Conservation (phyloP, 169 alveolate species). For the Amoebophrya sp. region DNA sequence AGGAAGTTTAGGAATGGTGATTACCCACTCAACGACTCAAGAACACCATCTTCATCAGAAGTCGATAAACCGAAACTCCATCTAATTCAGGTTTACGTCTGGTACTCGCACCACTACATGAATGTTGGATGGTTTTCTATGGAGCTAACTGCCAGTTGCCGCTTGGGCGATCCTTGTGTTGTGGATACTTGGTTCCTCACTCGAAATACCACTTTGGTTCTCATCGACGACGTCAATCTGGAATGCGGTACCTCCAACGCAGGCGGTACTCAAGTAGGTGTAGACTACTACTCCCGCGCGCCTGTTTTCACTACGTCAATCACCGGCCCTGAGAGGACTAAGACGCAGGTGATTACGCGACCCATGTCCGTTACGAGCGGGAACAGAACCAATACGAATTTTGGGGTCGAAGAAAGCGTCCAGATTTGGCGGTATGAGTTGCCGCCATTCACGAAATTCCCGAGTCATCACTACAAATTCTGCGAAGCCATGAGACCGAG, state of each 20-base stretch:
- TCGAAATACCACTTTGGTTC: not conserved
- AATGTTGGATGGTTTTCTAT: slow-evolving; percentile 4
- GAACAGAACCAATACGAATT: not conserved
- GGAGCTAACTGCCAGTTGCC: not conserved
- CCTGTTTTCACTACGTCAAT: too few species aligned
- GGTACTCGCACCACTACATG: slow-evolving; percentile 13
- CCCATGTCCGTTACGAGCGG: not conserved
- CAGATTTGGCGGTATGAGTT: not conserved
- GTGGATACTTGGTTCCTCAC: slow-evolving; percentile 6
- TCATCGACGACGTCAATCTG: not conserved
- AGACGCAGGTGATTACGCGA: not conserved
- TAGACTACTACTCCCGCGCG: too few species aligned
- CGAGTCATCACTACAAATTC: not conserved
- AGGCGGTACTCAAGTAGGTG: too few species aligned
- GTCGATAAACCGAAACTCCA: too few species aligned
- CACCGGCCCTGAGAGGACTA: not conserved
- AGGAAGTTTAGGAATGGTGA: too few species aligned
- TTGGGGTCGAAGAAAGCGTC: not conserved
- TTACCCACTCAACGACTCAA: too few species aligned
- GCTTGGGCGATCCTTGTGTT: not conserved
- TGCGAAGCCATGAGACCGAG: not conserved
- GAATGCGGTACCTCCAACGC: too few species aligned
- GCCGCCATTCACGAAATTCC: not conserved
- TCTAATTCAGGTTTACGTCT: not conserved
- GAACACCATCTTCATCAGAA: too few species aligned